A percentile compares a stretch with the other conserved stretches of the same genome.
Evolutionary conservation across 1,284 basidiomycete genomes (phyloP).

Genomic region (Ceratobasidium sp.): DNA sequence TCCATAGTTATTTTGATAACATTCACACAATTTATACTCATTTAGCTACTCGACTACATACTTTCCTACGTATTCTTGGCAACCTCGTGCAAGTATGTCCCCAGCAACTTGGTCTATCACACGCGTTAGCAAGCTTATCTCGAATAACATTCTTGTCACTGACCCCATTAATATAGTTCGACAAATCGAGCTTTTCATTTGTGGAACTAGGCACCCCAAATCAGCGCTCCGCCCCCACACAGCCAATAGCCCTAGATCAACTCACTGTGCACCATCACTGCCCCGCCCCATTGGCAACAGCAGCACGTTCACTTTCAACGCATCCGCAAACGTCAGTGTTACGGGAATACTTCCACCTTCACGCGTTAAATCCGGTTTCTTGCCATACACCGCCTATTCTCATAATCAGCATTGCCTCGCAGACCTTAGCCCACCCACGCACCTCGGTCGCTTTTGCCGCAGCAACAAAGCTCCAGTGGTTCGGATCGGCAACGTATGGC

Average conservation of each 20-base stretch:
- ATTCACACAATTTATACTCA: neutral
- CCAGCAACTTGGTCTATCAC: conserved; percentile 74
- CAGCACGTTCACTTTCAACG: conserved; percentile 76
- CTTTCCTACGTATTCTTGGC: conserved; percentile 48
- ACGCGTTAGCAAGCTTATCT: neutral
- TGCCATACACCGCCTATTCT: conserved; percentile 74
- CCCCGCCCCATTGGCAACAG: conserved; percentile 92
- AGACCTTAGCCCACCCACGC: conserved; percentile 39
- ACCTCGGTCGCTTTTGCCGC: conserved; percentile 84
- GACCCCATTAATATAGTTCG: conserved; percentile 92
- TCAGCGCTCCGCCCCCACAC: neutral
- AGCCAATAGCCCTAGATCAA: conserved; percentile 35
- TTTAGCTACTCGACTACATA: neutral
- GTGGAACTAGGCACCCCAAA: conserved; percentile 66
- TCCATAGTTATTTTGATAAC: neutral
- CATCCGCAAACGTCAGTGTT: conserved; percentile 94
- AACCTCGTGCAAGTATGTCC: conserved; percentile 84
- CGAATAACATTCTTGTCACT: conserved; percentile 46
- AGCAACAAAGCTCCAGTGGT: conserved; percentile 96
- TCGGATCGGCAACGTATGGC: conserved; percentile 74
- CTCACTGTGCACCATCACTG: conserved; percentile 92
- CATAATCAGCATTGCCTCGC: conserved; percentile 31
- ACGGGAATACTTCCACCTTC: conserved; percentile 98
- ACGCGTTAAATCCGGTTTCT: conserved; percentile 86
- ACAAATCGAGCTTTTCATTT: conserved; percentile 94